These are phyloP conservation scores for Scheffersomyces cryptocercus DNA, from an alignment of 1,139 yeast species.

Conservation along the genomic window DNA sequence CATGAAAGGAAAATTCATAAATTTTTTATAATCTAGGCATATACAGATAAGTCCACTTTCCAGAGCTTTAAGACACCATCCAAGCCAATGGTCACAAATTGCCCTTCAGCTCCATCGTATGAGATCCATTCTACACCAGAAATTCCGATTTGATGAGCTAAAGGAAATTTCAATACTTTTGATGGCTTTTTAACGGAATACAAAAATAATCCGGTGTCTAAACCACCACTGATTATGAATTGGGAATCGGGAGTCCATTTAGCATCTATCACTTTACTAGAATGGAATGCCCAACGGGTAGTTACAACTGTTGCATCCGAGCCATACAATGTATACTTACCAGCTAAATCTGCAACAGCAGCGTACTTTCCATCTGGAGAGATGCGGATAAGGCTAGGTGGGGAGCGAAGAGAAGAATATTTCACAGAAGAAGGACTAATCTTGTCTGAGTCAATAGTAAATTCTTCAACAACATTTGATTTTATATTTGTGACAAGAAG, in stretches of 20 bases:
- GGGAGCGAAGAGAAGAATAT: slow-evolving; percentile 56
- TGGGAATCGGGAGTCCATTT: slow-evolving; percentile 78
- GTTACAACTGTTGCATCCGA: slow-evolving; percentile 64
- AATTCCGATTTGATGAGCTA: slow-evolving; percentile 90
- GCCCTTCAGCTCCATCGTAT: slow-evolving; percentile 31
- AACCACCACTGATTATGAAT: slow-evolving; percentile 73
- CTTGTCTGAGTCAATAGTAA: slow-evolving; percentile 14
- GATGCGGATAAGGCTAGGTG: slow-evolving; percentile 62
- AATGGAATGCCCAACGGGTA: slow-evolving; percentile 95
- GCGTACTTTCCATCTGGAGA: slow-evolving; percentile 69
- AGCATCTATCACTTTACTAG: slow-evolving; percentile 74
- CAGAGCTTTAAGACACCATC: slow-evolving; percentile 84
- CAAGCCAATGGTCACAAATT: slow-evolving; percentile 69
- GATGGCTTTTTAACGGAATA: slow-evolving; percentile 80
- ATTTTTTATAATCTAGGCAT: slow-evolving; percentile 2
- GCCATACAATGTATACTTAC: slow-evolving; percentile 76
- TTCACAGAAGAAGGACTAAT: slow-evolving; percentile 12
- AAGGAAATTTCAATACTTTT: slow-evolving; percentile 68
- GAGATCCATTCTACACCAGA: slow-evolving; percentile 68
- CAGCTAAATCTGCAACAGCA: slow-evolving; percentile 86
- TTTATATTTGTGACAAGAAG: slow-evolving; percentile 55
- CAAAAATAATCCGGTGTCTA: slow-evolving; percentile 78
- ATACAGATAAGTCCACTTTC: slow-evolving; percentile 44
- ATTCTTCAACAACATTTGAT: slow-evolving; percentile 34
- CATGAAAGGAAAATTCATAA: too few relatives aligned